Evolutionary conservation across 495 filamentous ascomycete genomes (phyloP).

Genomic region (Penicillium riverlandense): DNA sequence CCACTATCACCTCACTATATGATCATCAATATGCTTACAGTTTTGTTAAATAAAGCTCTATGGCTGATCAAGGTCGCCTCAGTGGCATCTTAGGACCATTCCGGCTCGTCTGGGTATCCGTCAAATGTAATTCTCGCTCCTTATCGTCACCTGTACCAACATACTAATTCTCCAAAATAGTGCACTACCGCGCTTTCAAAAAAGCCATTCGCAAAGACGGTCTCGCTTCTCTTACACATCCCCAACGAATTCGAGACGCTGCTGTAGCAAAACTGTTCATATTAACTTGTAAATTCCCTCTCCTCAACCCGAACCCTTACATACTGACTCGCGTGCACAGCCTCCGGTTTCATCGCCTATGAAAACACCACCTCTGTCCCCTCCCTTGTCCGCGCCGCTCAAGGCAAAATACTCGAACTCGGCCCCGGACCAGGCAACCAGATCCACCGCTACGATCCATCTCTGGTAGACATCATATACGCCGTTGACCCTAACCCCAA

Average conservation of each 20-base stretch:
- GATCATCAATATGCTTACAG: no score
- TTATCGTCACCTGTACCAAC: conserved; percentile 2
- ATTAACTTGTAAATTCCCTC: conserved; percentile 9
- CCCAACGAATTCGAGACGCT: conserved; percentile 10
- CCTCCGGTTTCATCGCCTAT: conserved; percentile 23
- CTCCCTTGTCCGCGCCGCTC: conserved; percentile 26
- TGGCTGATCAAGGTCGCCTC: no score
- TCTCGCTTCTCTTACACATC: conserved; percentile 7
- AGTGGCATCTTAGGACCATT: no score
- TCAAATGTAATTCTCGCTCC: conserved; percentile 6
- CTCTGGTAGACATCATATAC: conserved; percentile 28
- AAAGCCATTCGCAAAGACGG: conserved; percentile 14
- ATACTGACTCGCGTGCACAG: conserved; percentile 6
- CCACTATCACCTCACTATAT: no score
- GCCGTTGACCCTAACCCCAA: conserved; percentile 37
- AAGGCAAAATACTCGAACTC: conserved; percentile 39
- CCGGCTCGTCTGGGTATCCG: conserved; percentile 13
- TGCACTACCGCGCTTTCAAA: conserved; percentile 15
- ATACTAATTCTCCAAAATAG: background rate
- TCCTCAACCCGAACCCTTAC: background rate
- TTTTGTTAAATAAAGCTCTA: no score
- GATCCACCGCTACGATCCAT: conserved; percentile 29
- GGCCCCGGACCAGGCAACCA: conserved; percentile 44
- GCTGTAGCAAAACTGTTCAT: conserved; percentile 15
- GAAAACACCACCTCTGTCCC: conserved; percentile 37